Base-by-base conservation (phyloP, 768 basidiomycete genomes). In the Boletus rufocinnamomeus region DNA sequence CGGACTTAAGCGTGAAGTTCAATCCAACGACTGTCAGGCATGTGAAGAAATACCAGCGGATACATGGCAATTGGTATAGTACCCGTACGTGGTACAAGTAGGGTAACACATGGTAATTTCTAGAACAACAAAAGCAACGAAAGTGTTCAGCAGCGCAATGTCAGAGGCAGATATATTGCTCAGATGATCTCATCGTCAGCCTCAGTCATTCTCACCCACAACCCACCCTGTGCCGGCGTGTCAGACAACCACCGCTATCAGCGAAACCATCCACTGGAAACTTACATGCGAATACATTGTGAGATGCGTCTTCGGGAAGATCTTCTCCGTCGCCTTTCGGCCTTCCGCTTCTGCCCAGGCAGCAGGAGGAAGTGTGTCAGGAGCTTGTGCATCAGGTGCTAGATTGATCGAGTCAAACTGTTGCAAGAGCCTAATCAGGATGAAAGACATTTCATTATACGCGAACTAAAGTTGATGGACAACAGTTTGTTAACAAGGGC, bases 361-460 rank as follows among this genome's bases (percentile, higher is more conserved):
- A 4, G 66, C 45, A 1, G 83, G 84, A 14, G 82, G 81, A 8
- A 70, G 73, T 3, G 78, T 75, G 16, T 75, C 79, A 0, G 77
- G 76, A 1, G 79, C 80, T 52, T 79, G 75, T 0, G 83, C 77
- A 2, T 77, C 77, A 13, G 74, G 69, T 30, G 79, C 81, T 13
- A 87, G 74, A 6, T 72, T 68, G 44, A 88, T 72, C 0, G 75
- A 75, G 0, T 75, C 74, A 69, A 87, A 87, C 41, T 73, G 75
- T 65, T 88, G 87, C n/a, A 88, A 70, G 28, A 88, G 75, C 4
- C 84, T 79, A 54, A 88, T 78, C 51, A 88, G 68, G 68, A 87
- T 77, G 72, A 86, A 87, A 1, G 86, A 86, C 71, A 84, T 65
- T 60, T 83, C 83, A 59, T 83, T 82, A 62, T 83, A 83, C 1